These are phyloP conservation scores for Beauveria australis DNA, from an alignment of 2,329 filamentous ascomycete species.

Conservation along the genomic window DNA sequence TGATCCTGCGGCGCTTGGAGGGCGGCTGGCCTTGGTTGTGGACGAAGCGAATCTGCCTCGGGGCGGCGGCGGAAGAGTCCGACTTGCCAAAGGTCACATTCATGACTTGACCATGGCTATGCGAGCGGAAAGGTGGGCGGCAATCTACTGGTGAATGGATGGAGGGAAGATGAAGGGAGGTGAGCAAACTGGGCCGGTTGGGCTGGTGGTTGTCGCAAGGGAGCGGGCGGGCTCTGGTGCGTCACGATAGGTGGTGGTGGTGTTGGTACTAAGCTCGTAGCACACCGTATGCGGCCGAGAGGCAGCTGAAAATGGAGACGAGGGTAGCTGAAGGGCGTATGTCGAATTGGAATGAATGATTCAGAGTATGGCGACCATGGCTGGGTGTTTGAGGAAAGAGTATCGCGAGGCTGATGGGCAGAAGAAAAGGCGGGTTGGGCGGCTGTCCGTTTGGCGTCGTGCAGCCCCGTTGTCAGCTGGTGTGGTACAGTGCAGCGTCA, in stretches of 20 bases:
- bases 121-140: neutral
- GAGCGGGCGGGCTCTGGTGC: neutral
- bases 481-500: too few species aligned
- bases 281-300: neutral
- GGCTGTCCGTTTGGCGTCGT: neutral
- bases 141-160: neutral
- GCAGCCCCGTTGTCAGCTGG: too few species aligned
- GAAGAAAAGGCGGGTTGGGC: neutral
- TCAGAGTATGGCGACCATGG: neutral
- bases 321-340: too few species aligned
- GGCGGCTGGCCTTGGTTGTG: slow-evolving; percentile 75
- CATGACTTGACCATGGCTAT: slow-evolving; percentile 14
- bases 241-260: neutral
- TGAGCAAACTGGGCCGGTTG: neutral
- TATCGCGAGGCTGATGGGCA: neutral
- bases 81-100: slow-evolving; percentile 18
- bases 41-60: slow-evolving; percentile 67
- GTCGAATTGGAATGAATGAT: neutral
- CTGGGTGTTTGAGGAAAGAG: neutral
- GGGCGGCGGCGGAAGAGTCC: slow-evolving; percentile 23
- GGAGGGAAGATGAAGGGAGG: neutral
- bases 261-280: neutral
- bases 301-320: neutral
- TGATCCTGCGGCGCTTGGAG: slow-evolving; percentile 69
- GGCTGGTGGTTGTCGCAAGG: neutral